Evolutionary conservation across 2,329 filamentous ascomycete species (phyloP).

Genomic region (Neonectria ditissima): DNA sequence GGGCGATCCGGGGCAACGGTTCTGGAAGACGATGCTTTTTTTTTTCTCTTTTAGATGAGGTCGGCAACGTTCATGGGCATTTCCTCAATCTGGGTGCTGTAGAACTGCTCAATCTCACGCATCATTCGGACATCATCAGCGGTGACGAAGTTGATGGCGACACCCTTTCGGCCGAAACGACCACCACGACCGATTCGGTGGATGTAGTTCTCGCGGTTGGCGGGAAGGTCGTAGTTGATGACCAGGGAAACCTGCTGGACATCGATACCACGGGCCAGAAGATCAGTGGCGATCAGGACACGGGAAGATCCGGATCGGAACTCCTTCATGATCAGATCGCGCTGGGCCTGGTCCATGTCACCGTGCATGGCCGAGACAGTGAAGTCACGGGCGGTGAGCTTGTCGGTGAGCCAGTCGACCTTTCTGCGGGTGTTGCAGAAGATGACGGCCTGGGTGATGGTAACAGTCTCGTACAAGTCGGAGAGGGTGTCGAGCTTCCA

Average conservation of each 20-base stretch:
- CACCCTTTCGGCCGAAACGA: constrained; percentile 99
- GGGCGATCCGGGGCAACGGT: constrained; percentile 41
- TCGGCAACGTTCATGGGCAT: constrained; percentile 97
- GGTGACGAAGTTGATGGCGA: constrained; percentile 99
- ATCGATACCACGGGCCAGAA: constrained; percentile 99
- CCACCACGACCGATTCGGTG: constrained; percentile 99
- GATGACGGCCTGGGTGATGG: constrained; percentile 99
- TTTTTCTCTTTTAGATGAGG: constrained; percentile 70
- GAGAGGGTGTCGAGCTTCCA: constrained; percentile 99
- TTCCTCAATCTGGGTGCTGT: constrained; percentile 99
- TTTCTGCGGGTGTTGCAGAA: constrained; percentile 99
- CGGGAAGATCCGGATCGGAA: constrained; percentile 98
- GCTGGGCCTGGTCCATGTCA: constrained; percentile 98
- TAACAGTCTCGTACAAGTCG: constrained; percentile 98
- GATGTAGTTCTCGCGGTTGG: constrained; percentile 99
- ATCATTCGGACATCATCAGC: constrained; percentile 99
- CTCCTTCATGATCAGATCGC: constrained; percentile 99
- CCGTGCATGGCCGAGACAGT: constrained; percentile 99
- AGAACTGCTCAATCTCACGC: constrained; percentile 99
- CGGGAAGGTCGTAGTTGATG: constrained; percentile 99
- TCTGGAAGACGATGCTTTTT: constrained; percentile 40
- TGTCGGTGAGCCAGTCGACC: constrained; percentile 99
- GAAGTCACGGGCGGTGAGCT: constrained; percentile 98
- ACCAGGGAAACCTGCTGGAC: constrained; percentile 99
- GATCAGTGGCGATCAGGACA: constrained; percentile 97